Conservation (phyloP, 805 yeast genomes). For the Schwanniomyces sp. region DNA sequence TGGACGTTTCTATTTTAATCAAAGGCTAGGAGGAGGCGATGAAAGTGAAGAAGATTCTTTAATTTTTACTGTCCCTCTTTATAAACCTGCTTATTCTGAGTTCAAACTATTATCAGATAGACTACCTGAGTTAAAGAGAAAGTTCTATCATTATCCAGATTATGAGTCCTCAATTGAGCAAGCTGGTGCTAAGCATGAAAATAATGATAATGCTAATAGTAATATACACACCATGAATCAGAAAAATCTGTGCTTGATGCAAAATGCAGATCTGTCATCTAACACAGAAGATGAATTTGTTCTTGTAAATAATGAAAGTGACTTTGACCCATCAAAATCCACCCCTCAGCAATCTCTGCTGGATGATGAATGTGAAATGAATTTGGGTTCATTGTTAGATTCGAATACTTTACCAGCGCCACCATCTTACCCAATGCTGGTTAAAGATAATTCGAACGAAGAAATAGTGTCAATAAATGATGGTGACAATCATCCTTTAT, state of each 20-base stretch:
- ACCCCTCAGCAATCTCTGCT: slow-evolving; percentile 17
- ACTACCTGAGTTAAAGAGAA: slow-evolving; percentile 27
- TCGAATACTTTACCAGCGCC: slow-evolving; percentile 14
- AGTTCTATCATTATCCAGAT: slow-evolving; percentile 32
- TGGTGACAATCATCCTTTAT: slow-evolving; percentile 14
- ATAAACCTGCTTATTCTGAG: slow-evolving; percentile 38
- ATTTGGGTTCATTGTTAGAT: slow-evolving; percentile 5
- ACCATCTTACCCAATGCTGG: slow-evolving; percentile 15
- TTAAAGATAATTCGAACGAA: slow-evolving; percentile 15
- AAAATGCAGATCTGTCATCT: slow-evolving; percentile 7
- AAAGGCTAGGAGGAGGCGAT: slow-evolving; percentile 7
- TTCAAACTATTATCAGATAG: slow-evolving; percentile 34
- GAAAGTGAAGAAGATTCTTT: slow-evolving; percentile 12
- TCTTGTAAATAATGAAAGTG: slow-evolving; percentile 13
- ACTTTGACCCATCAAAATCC: slow-evolving; percentile 4
- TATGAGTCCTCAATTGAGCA: slow-evolving; percentile 4
- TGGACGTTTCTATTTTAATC: slow-evolving; percentile 5
- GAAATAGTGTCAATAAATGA: slow-evolving; percentile 14
- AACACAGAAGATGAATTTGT: slow-evolving; percentile 17
- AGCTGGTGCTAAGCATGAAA: neutral
- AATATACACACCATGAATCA: neutral
- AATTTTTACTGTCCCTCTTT: slow-evolving; percentile 47
- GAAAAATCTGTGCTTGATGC: slow-evolving; percentile 2
- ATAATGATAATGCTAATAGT: slow-evolving; percentile 5
- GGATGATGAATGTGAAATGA: slow-evolving; percentile 30